Conservation (phyloP, 1,139 yeast genomes). For the Pichia terricola region DNA sequence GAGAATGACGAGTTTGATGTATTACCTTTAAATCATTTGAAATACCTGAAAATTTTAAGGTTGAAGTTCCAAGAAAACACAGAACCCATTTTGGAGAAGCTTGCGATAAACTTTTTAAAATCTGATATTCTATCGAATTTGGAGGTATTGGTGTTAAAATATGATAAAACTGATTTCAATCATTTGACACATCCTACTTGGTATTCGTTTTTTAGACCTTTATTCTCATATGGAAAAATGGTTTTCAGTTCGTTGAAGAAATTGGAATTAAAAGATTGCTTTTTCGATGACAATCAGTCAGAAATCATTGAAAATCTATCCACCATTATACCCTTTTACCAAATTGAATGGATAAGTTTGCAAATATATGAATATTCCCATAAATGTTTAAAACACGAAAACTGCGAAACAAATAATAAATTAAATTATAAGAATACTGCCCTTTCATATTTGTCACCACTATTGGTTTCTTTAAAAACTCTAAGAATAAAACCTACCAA, state of each 20-base stretch:
- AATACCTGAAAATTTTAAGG: constrained; percentile 10
- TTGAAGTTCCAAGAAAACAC: constrained; percentile 17
- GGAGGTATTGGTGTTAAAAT: constrained; percentile 12
- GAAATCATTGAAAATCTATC: constrained; percentile 6
- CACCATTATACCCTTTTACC: constrained; percentile 12
- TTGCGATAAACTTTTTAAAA: constrained; percentile 8
- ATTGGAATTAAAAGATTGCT: constrained; percentile 17
- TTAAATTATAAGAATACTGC: constrained; percentile 5
- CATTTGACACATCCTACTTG: constrained; percentile 17
- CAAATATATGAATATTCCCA: constrained; percentile 22
- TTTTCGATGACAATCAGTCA: constrained; percentile 15
- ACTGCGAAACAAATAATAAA: background rate
- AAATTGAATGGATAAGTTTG: constrained; percentile 14
- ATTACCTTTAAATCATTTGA: constrained; percentile 5
- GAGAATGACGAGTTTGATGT: constrained; percentile 5
- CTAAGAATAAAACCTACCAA: constrained; percentile 19
- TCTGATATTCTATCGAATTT: constrained; percentile 8
- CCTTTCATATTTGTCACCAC: constrained; percentile 11
- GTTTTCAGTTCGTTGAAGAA: constrained; percentile 10
- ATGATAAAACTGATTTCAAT: constrained; percentile 17
- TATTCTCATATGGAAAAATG: background rate
- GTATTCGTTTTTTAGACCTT: constrained; percentile 18
- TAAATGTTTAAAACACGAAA: constrained; percentile 13
- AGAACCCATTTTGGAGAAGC: constrained; percentile 10
- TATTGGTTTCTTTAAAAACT: constrained; percentile 10